phyloP scores from a whole-genome alignment of 768 basidiomycete genomes.

The Mycena galericulata region DNA sequence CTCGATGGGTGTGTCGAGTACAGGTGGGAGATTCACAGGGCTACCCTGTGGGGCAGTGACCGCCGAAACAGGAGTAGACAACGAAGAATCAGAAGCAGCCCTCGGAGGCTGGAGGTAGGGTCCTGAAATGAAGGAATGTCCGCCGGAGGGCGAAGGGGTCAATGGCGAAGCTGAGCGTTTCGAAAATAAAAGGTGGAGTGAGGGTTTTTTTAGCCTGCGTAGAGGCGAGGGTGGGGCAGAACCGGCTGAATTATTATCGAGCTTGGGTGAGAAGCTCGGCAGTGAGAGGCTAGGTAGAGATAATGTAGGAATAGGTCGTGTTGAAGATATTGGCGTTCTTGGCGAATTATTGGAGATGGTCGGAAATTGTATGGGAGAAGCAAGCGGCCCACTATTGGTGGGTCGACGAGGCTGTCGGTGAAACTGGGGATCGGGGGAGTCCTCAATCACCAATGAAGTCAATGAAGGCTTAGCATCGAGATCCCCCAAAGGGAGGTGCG shows the following conservation, averaged over 20 bases:
- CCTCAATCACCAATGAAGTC: slow-evolving; percentile 22
- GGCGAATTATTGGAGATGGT: slow-evolving; percentile 22
- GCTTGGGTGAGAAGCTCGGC: slow-evolving; percentile 23
- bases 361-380: slow-evolving; percentile 32
- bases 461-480: slow-evolving; percentile 7
- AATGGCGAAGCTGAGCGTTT: slow-evolving; percentile 70
- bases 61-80: slow-evolving; percentile 64
- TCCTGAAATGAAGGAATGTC: slow-evolving; percentile 45
- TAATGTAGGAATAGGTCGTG: slow-evolving; percentile 36
- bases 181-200: slow-evolving; percentile 74
- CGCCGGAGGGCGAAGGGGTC: slow-evolving; percentile 40
- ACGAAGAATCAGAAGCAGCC: slow-evolving; percentile 61
- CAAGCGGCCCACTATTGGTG: slow-evolving; percentile 1
- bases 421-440: slow-evolving; percentile 22
- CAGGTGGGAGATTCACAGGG: slow-evolving; percentile 62
- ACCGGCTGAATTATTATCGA: slow-evolving; percentile 37
- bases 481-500: slow-evolving; percentile 28
- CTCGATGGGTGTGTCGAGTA: slow-evolving; percentile 73
- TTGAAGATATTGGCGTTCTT: slow-evolving; percentile 26
- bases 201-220: slow-evolving; percentile 71
- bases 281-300: slow-evolving; percentile 32
- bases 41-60: slow-evolving; percentile 70
- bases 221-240: slow-evolving; percentile 49
- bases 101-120: slow-evolving; percentile 47
- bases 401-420: slow-evolving; percentile 21